Evolutionary conservation across 192 early-diverging fungal genomes (phyloP).

Genomic region (Backusella psychrophila): DNA sequence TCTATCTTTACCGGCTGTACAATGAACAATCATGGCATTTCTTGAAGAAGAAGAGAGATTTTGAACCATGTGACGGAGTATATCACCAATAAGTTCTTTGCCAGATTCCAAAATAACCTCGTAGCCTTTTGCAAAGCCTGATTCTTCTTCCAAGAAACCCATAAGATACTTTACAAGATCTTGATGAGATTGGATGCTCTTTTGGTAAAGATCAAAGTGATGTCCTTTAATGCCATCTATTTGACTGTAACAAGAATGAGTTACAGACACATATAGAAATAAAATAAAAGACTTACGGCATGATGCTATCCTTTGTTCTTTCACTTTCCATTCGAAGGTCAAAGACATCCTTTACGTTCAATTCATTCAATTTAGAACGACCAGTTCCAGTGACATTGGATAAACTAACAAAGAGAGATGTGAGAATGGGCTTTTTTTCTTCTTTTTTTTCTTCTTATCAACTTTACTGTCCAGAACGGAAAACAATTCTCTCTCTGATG

Average conservation of each 20-base stretch:
- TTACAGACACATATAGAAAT: background rate
- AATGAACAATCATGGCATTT: slow-evolving; percentile 58
- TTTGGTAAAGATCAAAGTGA: slow-evolving; percentile 3
- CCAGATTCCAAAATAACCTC: slow-evolving; percentile 46
- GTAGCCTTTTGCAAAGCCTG: slow-evolving; percentile 29
- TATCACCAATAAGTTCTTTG: slow-evolving; percentile 29
- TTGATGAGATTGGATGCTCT: background rate
- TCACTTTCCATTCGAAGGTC: slow-evolving; percentile 54
- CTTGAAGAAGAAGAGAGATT: slow-evolving; percentile 16
- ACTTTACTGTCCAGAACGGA: slow-evolving; percentile 49
- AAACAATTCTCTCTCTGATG: slow-evolving; percentile 48
- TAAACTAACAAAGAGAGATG: slow-evolving; percentile 26
- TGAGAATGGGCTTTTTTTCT: background rate
- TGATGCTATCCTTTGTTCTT: slow-evolving; percentile 36
- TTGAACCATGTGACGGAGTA: slow-evolving; percentile 44
- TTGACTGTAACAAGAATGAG: slow-evolving; percentile 18
- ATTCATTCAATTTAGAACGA: slow-evolving; percentile 35
- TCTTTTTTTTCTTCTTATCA: background rate
- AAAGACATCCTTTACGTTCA: slow-evolving; percentile 47
- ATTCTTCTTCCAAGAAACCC: background rate
- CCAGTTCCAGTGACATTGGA: slow-evolving; percentile 42
- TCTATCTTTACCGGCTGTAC: slow-evolving; percentile 71
- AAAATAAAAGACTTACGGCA: slow-evolving; percentile 20
- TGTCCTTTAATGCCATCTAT: slow-evolving; percentile 36
- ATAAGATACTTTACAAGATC: background rate